Conservation (phyloP, 2,329 filamentous ascomycete species). For the Aureobasidium sp. region DNA sequence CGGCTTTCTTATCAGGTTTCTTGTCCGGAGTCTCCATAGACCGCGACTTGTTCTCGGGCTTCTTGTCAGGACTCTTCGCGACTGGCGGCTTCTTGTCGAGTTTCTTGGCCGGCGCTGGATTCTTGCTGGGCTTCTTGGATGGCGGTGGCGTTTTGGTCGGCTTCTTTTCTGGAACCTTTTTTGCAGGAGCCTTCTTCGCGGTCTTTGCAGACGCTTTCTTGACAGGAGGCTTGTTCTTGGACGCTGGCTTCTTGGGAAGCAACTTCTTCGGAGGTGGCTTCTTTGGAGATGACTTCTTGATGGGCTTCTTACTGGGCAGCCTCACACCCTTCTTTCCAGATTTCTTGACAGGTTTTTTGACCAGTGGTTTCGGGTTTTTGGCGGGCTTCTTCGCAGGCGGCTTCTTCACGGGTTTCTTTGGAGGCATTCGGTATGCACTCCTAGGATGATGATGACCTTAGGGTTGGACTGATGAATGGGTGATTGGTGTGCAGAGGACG, state of each 20-base stretch:
- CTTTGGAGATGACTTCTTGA: too few species aligned
- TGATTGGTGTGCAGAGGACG: background rate
- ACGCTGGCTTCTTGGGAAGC: too few species aligned
- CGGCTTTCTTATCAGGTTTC: background rate
- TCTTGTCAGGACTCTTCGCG: background rate
- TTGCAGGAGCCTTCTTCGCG: background rate
- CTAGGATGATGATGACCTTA: background rate
- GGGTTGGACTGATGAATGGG: background rate
- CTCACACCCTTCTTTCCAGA: too few species aligned
- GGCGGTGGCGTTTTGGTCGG: background rate
- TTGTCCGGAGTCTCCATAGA: background rate
- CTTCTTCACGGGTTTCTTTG: background rate
- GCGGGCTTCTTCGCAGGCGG: background rate
- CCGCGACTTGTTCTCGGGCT: background rate
- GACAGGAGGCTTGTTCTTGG: too few species aligned
- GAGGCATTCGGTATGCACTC: background rate
- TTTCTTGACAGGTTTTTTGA: too few species aligned
- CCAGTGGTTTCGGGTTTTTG: too few species aligned
- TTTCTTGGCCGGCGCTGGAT: background rate
- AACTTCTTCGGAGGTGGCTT: too few species aligned
- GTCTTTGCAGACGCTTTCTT: background rate
- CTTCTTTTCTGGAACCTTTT: background rate
- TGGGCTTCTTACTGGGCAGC: background rate
- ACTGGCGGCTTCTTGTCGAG: background rate
- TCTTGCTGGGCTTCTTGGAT: background rate